Percentiles rank a stretch among this genome's conserved stretches.
These are phyloP conservation scores for Carex cristatella DNA, from an alignment of 176 grass and related monocot genomes.

Conservation along the genomic window DNA sequence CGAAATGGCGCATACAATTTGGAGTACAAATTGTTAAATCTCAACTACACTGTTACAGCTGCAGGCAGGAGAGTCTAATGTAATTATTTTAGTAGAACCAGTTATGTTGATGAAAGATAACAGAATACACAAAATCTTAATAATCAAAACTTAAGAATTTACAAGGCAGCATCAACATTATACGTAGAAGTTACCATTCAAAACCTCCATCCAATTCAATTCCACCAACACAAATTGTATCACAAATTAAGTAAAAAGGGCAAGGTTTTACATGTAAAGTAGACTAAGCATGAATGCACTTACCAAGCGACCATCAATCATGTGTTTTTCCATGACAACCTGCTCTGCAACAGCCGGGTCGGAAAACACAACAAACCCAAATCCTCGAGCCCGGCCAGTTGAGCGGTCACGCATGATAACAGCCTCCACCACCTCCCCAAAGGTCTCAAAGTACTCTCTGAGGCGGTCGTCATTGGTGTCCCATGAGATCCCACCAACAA, in stretches of 20 bases:
- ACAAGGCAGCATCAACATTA: constrained; percentile 26
- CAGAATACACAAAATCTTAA: background rate
- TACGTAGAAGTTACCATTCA: background rate
- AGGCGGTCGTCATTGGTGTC: constrained; percentile 91
- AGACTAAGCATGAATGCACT: constrained; percentile 5
- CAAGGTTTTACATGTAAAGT: background rate
- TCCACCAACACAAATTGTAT: background rate
- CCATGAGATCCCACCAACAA: constrained; percentile 95
- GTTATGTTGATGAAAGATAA: background rate
- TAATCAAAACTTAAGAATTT: background rate
- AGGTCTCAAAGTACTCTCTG: constrained; percentile 71
- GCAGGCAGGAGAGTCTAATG: background rate
- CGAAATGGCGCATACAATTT: background rate
- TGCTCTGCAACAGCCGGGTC: constrained; percentile 54
- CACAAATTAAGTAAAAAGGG: background rate
- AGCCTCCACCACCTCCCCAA: constrained; percentile 80
- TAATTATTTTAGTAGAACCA: background rate
- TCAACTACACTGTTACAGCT: background rate
- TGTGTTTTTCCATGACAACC: constrained; percentile 78
- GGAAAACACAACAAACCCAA: constrained; percentile 82
- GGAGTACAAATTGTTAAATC: background rate
- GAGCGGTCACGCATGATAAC: constrained; percentile 77
- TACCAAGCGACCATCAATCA: constrained; percentile 90
- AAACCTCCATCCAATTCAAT: constrained; percentile 6
- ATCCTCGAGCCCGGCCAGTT: constrained; percentile 71